Evolutionary conservation across 257 asterid genomes (phyloP).

Genomic region (Scutellaria minor): DNA sequence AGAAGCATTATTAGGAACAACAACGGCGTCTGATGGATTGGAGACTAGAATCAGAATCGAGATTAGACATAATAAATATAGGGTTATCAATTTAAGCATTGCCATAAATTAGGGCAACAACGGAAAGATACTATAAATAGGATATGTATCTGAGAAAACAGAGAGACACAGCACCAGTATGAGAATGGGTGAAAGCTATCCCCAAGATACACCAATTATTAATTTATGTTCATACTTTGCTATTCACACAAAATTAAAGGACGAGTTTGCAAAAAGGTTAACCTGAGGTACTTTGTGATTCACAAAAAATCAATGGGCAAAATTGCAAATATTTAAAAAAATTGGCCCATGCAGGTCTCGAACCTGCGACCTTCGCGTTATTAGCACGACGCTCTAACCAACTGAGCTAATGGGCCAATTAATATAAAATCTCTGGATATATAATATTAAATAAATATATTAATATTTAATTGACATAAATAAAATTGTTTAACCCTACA

Average conservation of each 20-base stretch:
- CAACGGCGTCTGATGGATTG: conserved; percentile 30
- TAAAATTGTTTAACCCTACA: neutral
- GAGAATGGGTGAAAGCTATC: too few relatives aligned
- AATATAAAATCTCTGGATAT: neutral
- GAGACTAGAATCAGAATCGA: neutral
- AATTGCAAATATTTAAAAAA: neutral
- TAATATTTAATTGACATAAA: too few relatives aligned
- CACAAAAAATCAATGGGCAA: neutral
- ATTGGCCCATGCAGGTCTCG: conserved; percentile 55
- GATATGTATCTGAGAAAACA: neutral
- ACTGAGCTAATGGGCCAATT: conserved; percentile 63
- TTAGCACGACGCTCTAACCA: conserved; percentile 72
- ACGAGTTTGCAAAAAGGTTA: neutral
- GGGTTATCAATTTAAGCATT: neutral
- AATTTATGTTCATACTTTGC: neutral
- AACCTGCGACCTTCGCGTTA: conserved; percentile 65
- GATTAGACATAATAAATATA: conserved; percentile 27
- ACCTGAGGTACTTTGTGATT: neutral
- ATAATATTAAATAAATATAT: too few relatives aligned
- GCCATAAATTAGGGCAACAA: conserved; percentile 19
- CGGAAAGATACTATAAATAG: neutral
- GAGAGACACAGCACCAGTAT: neutral
- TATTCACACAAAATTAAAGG: neutral
- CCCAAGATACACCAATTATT: too few relatives aligned
- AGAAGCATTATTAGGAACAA: conserved; percentile 31